Evolutionary conservation across 208 protist species (phyloP).

Genomic region (Crithidia thermophila): DNA sequence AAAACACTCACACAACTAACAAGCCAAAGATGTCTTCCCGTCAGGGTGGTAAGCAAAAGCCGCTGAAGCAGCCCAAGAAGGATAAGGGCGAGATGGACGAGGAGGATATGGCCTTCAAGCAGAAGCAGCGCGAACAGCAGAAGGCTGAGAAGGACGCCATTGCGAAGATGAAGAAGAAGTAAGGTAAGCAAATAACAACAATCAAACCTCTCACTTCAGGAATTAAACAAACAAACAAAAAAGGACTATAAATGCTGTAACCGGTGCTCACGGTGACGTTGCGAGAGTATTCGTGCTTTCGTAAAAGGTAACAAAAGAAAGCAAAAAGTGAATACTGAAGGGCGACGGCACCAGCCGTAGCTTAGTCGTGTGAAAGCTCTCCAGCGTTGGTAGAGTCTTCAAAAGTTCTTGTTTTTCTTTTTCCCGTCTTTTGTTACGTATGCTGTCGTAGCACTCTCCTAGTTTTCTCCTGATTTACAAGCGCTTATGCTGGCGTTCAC

Average conservation of each 20-base stretch:
- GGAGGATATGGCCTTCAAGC: slow-evolving; percentile 77
- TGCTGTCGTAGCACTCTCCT: too few relatives aligned
- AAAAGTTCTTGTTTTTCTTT: neutral
- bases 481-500: too few relatives aligned
- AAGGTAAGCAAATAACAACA: too few relatives aligned
- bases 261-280: too few relatives aligned
- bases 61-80: slow-evolving; percentile 91
- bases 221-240: neutral
- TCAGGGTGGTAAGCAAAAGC: slow-evolving; percentile 91
- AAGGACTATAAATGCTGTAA: too few relatives aligned
- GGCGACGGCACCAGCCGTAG: too few relatives aligned
- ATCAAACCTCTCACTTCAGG: too few relatives aligned
- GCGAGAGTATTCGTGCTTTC: too few relatives aligned
- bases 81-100: slow-evolving; percentile 61
- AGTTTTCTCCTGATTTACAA: too few relatives aligned
- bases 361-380: too few relatives aligned
- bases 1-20: neutral
- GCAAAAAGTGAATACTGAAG: too few relatives aligned
- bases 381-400: too few relatives aligned
- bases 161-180: slow-evolving; percentile 85
- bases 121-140: slow-evolving; percentile 80
- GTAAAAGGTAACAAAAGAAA: neutral
- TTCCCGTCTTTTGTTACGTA: neutral
- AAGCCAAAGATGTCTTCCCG: slow-evolving; percentile 74
- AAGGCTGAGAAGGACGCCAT: slow-evolving; percentile 91